Evolutionary conservation across 371 early-diverging fungal genomes (phyloP).

Genomic region (Choanephora cucurbitarum): DNA sequence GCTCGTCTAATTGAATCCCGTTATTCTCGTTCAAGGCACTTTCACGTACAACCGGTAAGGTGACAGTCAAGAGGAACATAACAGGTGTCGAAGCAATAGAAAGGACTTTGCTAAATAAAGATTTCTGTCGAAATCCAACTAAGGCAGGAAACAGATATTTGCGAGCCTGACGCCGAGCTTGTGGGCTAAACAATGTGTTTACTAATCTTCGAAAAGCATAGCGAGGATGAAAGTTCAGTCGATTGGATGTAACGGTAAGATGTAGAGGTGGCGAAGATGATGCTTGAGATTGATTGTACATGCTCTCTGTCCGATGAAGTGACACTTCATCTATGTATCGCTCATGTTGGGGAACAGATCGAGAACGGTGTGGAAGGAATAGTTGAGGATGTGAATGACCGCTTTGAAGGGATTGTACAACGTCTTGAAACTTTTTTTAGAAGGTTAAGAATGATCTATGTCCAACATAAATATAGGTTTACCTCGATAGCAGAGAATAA

Average conservation of each 20-base stretch:
- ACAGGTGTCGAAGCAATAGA: conserved; percentile 58
- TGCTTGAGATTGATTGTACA: conserved; percentile 1
- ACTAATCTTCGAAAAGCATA: background rate
- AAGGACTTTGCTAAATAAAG: conserved; percentile 53
- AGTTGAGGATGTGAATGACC: conserved; percentile 16
- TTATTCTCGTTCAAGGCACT: conserved; percentile 18
- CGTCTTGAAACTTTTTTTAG: conserved; percentile 50
- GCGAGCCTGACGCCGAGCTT: conserved; percentile 11
- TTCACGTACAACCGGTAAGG: conserved; percentile 62
- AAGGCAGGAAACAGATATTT: conserved; percentile 59
- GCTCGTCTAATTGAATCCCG: conserved; percentile 28
- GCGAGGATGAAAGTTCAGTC: background rate
- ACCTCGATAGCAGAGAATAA: conserved; percentile 53
- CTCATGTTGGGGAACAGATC: conserved; percentile 1
- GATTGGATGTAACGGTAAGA: background rate
- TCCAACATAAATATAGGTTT: too few species aligned
- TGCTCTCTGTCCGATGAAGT: conserved; percentile 25
- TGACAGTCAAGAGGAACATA: conserved; percentile 52
- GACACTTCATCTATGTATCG: conserved; percentile 20
- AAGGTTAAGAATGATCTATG: background rate
- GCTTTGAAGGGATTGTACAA: conserved; percentile 47
- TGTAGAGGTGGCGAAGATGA: too few species aligned
- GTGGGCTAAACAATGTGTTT: conserved; percentile 7
- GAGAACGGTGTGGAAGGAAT: conserved; percentile 1
- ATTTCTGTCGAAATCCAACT: conserved; percentile 50